Percentiles rank a stretch among this genome's conserved stretches.
Evolutionary conservation across 2,329 filamentous ascomycete genomes (phyloP).

Genomic region (Nemania sp.): DNA sequence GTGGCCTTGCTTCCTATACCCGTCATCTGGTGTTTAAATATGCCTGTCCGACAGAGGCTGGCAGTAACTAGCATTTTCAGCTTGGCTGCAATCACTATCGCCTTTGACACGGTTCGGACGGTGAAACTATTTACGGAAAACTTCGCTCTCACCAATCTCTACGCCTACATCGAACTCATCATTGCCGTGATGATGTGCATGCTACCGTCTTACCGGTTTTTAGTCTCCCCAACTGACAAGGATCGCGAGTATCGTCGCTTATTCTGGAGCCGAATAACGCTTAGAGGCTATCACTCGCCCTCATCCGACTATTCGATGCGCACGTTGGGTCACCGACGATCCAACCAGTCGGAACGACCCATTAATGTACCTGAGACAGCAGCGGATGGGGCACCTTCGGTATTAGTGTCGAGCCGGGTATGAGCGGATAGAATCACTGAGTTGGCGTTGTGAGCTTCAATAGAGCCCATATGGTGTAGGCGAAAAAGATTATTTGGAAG

Average conservation of each 20-base stretch:
- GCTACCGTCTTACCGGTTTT: conserved; percentile 29
- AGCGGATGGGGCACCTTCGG: not conserved
- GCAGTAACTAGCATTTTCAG: conserved; percentile 23
- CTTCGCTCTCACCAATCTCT: conserved; percentile 19
- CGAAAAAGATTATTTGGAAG: too few relatives aligned
- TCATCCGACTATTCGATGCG: not conserved
- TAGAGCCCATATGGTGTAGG: too few relatives aligned
- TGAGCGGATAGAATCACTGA: not conserved
- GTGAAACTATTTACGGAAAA: conserved; percentile 21
- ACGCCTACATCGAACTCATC: conserved; percentile 26
- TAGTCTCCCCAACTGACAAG: conserved; percentile 26
- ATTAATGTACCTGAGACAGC: not conserved
- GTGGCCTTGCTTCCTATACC: conserved; percentile 26
- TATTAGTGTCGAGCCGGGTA: not conserved
- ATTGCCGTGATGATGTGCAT: conserved; percentile 25
- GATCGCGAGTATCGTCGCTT: conserved; percentile 21
- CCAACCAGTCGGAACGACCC: not conserved
- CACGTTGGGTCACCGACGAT: not conserved
- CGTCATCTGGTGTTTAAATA: conserved; percentile 24
- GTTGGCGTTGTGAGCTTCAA: too few relatives aligned
- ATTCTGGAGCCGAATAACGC: conserved; percentile 1
- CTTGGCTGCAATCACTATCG: conserved; percentile 24
- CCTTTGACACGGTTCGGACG: conserved; percentile 24
- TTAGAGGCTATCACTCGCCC: not conserved
- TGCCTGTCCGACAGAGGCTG: conserved; percentile 22